Conservation (phyloP, 495 filamentous ascomycete species). For the Penicillium macrosclerotiorum region DNA sequence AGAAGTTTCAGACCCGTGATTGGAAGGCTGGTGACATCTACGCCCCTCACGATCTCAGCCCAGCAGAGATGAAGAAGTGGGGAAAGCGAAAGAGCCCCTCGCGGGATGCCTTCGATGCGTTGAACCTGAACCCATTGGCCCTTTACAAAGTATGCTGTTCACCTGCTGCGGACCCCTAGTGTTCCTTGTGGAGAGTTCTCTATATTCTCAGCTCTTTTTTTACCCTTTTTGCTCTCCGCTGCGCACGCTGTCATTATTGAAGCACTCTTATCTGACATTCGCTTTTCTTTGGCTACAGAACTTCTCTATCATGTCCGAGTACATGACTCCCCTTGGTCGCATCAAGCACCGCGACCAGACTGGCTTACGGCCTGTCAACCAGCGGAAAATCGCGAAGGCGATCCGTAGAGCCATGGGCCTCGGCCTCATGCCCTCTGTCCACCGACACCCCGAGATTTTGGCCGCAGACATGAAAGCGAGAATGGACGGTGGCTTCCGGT, state of each 20-base stretch:
- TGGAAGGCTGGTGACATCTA: slow-evolving; percentile 82
- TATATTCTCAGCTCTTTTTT: no score
- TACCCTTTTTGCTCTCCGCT: no score
- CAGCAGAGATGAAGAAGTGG: slow-evolving; percentile 71
- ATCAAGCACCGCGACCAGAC: slow-evolving; percentile 74
- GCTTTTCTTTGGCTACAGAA: slow-evolving; percentile 59
- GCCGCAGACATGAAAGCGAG: slow-evolving; percentile 35
- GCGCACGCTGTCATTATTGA: no score
- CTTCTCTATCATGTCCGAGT: slow-evolving; percentile 89
- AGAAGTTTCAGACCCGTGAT: slow-evolving; percentile 46
- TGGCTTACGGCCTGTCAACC: slow-evolving; percentile 83
- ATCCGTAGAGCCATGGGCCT: slow-evolving; percentile 83
- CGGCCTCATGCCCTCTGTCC: slow-evolving; percentile 88
- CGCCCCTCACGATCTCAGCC: slow-evolving; percentile 80
- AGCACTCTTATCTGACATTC: no score
- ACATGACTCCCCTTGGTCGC: slow-evolving; percentile 75
- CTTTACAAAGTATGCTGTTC: slow-evolving; percentile 85
- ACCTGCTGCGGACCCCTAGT: no score
- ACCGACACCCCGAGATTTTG: slow-evolving; percentile 88
- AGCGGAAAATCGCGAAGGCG: slow-evolving; percentile 88
- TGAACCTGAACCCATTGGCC: slow-evolving; percentile 77
- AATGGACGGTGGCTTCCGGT: slow-evolving; percentile 21
- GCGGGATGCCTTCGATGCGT: slow-evolving; percentile 72
- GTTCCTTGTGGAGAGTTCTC: no score
- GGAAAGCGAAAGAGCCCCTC: slow-evolving; percentile 45